Percentiles rank a stretch among this genome's conserved stretches.
phyloP scores from a whole-genome alignment of 192 early-diverging fungal species.

The Backusella tuberculispora region DNA sequence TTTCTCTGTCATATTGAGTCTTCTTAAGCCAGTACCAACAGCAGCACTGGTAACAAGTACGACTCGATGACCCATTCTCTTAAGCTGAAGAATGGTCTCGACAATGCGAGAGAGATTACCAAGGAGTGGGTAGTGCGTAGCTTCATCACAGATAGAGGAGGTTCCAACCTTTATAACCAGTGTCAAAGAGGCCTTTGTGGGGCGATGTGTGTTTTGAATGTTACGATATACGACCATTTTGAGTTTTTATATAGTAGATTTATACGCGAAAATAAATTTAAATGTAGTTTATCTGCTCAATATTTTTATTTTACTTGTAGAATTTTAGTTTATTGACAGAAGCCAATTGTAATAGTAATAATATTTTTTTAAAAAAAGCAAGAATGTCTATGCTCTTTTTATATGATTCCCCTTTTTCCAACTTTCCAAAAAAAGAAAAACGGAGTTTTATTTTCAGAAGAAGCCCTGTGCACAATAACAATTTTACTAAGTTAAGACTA shows the following conservation, averaged over 20 bases:
- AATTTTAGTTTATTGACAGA: slow-evolving; percentile 8
- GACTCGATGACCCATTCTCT: slow-evolving; percentile 78
- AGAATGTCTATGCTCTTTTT: slow-evolving; percentile 18
- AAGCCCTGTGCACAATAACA: slow-evolving; percentile 6
- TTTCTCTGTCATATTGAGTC: slow-evolving; percentile 72
- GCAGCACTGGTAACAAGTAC: slow-evolving; percentile 93
- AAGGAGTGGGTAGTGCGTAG: slow-evolving; percentile 86
- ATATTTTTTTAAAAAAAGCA: background rate
- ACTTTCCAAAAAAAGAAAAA: slow-evolving; percentile 17
- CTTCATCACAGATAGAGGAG: slow-evolving; percentile 93
- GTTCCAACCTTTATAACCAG: slow-evolving; percentile 95
- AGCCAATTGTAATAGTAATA: background rate
- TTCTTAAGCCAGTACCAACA: slow-evolving; percentile 86
- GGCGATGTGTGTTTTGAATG: slow-evolving; percentile 37
- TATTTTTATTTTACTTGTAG: slow-evolving; percentile 10
- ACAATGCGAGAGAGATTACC: slow-evolving; percentile 88
- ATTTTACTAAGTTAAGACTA: background rate
- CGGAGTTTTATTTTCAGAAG: background rate
- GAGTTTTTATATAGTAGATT: background rate
- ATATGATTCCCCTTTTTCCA: slow-evolving; percentile 18
- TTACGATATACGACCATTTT: slow-evolving; percentile 35
- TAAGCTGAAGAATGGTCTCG: slow-evolving; percentile 88
- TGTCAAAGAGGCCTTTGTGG: slow-evolving; percentile 54
- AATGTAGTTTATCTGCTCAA: background rate
- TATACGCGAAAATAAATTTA: background rate